A percentile compares a stretch with the other conserved stretches of the same genome.
phyloP scores from a whole-genome alignment of 176 grass and related monocot genomes.

The Neostapfia colusana region DNA sequence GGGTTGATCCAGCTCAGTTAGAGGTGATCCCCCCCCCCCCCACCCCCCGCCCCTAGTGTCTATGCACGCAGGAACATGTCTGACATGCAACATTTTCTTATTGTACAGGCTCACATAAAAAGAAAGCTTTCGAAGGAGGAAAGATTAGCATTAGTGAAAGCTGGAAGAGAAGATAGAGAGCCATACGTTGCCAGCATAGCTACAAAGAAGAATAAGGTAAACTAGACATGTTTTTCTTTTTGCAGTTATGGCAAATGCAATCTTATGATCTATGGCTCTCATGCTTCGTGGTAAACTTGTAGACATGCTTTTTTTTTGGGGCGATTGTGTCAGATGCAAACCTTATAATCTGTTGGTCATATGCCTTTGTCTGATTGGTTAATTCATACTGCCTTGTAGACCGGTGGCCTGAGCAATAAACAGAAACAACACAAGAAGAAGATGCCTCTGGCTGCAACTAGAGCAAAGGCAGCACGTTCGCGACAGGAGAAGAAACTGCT shows the following conservation, averaged over 20 bases:
- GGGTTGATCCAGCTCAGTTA: conserved; percentile 69
- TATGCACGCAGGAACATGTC: not conserved
- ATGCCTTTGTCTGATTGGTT: not conserved
- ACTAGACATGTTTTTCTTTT: not conserved
- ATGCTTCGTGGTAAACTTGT: too few relatives aligned
- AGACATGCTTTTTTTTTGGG: too few relatives aligned
- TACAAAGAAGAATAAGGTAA: conserved; percentile 79
- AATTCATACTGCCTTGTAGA: conserved; percentile 36
- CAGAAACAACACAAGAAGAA: conserved; percentile 86
- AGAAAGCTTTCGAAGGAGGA: conserved; percentile 71
- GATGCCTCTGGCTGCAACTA: conserved; percentile 72
- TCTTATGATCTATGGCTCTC: not conserved
- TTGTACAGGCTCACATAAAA: conserved; percentile 54
- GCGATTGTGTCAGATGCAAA: too few relatives aligned
- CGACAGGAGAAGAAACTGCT: conserved; percentile 62
- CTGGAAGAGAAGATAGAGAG: conserved; percentile 79
- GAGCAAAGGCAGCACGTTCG: conserved; percentile 64
- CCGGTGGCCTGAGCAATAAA: conserved; percentile 75
- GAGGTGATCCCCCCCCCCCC: conserved; percentile 32
- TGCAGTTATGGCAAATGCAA: not conserved
- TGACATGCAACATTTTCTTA: not conserved
- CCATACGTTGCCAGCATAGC: conserved; percentile 52
- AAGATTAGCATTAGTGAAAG: conserved; percentile 60
- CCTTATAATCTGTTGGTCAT: not conserved
- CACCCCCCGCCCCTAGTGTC: not conserved